phyloP scores from a whole-genome alignment of 2,329 filamentous ascomycete species.

The Claviceps cyperi region DNA sequence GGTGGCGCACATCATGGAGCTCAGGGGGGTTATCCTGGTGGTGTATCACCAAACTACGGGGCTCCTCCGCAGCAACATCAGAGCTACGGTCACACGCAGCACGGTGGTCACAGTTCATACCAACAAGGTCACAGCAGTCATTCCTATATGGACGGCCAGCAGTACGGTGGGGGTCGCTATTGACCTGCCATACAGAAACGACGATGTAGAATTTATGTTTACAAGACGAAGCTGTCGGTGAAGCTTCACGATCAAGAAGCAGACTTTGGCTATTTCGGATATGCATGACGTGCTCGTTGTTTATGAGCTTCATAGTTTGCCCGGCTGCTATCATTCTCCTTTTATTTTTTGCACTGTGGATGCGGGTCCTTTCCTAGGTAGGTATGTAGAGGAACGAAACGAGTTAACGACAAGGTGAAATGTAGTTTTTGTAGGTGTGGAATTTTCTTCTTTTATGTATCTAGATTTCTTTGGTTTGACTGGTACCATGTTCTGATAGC shows the following conservation, averaged over 20 bases:
- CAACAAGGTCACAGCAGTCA: constrained; percentile 15
- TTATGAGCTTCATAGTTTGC: neutral
- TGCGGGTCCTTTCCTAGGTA: neutral
- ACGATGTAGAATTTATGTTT: neutral
- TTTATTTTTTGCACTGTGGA: neutral
- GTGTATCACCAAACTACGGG: constrained; percentile 9
- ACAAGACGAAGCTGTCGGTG: neutral
- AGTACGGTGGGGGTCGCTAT: constrained; percentile 8
- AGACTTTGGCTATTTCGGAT: neutral
- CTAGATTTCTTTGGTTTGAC: constrained; percentile 2
- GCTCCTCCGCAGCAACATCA: constrained; percentile 9
- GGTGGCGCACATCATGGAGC: constrained; percentile 11
- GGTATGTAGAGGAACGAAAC: constrained; percentile 2
- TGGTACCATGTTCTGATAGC: neutral
- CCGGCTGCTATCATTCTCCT: neutral
- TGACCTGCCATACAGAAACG: neutral
- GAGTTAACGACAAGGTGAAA: constrained; percentile 4
- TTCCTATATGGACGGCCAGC: constrained; percentile 14
- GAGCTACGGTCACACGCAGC: constrained; percentile 5
- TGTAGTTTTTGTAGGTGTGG: neutral
- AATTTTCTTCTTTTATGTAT: constrained; percentile 2
- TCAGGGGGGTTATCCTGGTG: constrained; percentile 11
- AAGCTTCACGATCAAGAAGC: neutral
- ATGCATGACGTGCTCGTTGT: neutral
- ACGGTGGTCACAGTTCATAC: constrained; percentile 9